Evolutionary conservation across 495 filamentous ascomycete species (phyloP), one percentile per base, ranked within the genome.

Genomic region (Trichoderma gamsii): DNA sequence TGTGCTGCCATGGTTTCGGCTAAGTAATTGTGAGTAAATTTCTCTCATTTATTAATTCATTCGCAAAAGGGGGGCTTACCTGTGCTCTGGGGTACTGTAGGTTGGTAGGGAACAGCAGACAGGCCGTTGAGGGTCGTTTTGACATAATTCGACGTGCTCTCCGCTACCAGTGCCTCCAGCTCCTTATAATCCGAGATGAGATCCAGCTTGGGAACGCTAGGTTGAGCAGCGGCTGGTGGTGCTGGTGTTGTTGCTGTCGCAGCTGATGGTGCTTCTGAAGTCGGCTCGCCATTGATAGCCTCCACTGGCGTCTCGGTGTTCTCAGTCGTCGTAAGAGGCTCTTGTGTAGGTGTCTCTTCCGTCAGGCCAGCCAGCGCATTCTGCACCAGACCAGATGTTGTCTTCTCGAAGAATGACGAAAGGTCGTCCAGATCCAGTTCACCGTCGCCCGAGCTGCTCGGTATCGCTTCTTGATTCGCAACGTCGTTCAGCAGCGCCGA

Each of bases 51-150:
- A 25, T 56, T 7, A 2, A 13, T 16, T 25, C 41, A 51, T 4
- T 8, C 1, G 66, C 15, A 18, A n/a, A 6, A 8, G 27, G 4
- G 4, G 21, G 29, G 63, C 76, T 68, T 75, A 77, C 76, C 69
- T 66, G 70, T 67, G n/a, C 72, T 64, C 66, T 73, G 72, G 23
- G 76, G 76, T 12, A 76, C 71, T 51, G 76, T 75, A 12, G 74
- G 76, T 46, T 76, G 76, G 65, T 76, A 77, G 63, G 76, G 72
- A 35, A 73, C 76, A 32, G 73, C 72, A 44, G 74, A 71, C 41
- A 77, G 76, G 65, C 72, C 75, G 66, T 77, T 71, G 43, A 77
- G 67, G 27, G 76, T 68, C 46, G 67, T 68, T 52, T 49, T 64
- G 52, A 71, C 64, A 69, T 75, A 66, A 66, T 72, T 67, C 70